Evolutionary conservation across 305 asterid species (phyloP), one percentile per base, ranked within the genome.

Genomic region (Solanum hybrid): DNA sequence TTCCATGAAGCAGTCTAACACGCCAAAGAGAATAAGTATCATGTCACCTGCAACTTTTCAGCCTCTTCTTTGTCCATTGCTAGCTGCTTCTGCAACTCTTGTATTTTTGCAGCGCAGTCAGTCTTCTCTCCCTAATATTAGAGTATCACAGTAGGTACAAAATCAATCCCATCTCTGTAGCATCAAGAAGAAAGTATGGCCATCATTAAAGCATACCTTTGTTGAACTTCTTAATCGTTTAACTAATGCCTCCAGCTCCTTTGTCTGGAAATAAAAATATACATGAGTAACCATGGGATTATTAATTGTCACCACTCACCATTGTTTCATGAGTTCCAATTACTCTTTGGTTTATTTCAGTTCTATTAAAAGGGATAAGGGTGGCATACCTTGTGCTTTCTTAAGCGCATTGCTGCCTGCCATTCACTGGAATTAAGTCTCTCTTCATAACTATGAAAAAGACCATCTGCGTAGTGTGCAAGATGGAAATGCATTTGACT

Each of bases 381-480:
- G 60, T 86, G 26, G 75, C 79, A 89, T 92, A 96, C 99, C 98
- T 97, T 97, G 92, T 94, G 98, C 91, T 93, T 96, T 91, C 98
- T 94, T 87, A 97, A 87, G 71, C 95, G 96, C 96, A 94, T 89
- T 90, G 99, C 99, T 89, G 96, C 99, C 91, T 95, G 99, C 99
- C 99, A 97, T 90, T 97, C 99, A 27, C 91, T 95, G 90, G 99
- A 97, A 94, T 94, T 90, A 90, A 97, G 96, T 93, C 99, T 95
- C 91, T 97, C 99, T 86, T 97, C 99, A 88, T 94, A 96, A 91
- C 96, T 96, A 90, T 96, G 99, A 92, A 95, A 97, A 79, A 97
- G 98, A 90, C 96, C 98, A 95, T 97, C 99, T 69, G 99, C 97
- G 91, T 97, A 97, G 90, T 95, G 99, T n/a, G 99, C 98, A 88